Base-by-base conservation (phyloP, 148 eudicot species). In the Spergularia bocconei region DNA sequence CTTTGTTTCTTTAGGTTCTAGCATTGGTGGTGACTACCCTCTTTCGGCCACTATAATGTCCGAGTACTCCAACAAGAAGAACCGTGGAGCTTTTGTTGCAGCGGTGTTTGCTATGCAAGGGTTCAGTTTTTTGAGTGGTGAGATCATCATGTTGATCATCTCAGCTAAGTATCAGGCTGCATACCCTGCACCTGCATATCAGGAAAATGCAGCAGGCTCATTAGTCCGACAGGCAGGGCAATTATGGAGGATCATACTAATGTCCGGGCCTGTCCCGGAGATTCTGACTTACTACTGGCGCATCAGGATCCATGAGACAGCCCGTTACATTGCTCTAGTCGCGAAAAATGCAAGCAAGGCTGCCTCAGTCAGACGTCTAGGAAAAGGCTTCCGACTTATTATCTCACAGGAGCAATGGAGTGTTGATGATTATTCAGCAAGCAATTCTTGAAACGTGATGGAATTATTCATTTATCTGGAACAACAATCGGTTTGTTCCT, bases 21-120 rank as follows among this genome's bases (percentile, higher is more conserved):
- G 91, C 15, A 86, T 88, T 12, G 92, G 92, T 3, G 90, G 92
- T 0, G 92, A 88, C 25, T 88, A 86, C 64, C 92, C 89, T 0
- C 82, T 88, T 10, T 85, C 90, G 0, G 88, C 89, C 17, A 86
- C 92, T 7, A 88, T 88, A 7, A 88, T 88, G 88, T 88, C 90
- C 0, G 90, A 88, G 60, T 86, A 88, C 5, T 87, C 90, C 0
- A 88, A 85, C 55, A 85, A 88, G 74, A 86, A 83, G 80, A 88
- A 88, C 0, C 84, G 92, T 11, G 90, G 92, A 0, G 86, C 88
- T 0, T 85, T 88, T 21, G 82, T 88, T 41, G 88, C 92, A 0
- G 92, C 92, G 0, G 92, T 88, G 29, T 88, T 88, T 55, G 92
- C 92, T 1, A 88, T 88, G 92, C 92, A 88, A 77, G 90, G 92